phyloP scores from a whole-genome alignment of 2,329 filamentous ascomycete genomes.

The Cercospora sojina region DNA sequence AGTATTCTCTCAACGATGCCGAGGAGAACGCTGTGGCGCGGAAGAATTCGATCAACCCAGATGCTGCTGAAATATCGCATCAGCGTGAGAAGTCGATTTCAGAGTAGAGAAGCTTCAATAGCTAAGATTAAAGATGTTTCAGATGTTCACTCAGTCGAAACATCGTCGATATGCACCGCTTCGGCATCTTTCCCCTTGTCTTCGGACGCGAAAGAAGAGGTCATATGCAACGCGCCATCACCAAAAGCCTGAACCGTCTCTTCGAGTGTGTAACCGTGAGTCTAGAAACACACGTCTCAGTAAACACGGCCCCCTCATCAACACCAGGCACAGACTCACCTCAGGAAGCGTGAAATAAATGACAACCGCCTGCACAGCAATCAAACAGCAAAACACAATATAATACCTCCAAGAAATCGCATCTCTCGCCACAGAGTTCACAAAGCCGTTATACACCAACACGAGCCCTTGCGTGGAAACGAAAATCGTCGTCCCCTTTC shows the following conservation, averaged over 20 bases:
- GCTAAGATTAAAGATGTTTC: not conserved
- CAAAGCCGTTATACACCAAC: not conserved
- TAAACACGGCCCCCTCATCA: no score
- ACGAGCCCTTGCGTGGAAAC: not conserved
- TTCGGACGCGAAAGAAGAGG: no score
- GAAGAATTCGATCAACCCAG: not conserved
- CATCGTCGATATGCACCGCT: not conserved
- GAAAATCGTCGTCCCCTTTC: not conserved
- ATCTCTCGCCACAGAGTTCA: not conserved
- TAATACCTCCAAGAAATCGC: not conserved
- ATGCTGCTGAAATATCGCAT: not conserved
- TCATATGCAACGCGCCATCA: not conserved
- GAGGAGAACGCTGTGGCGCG: conserved; percentile 13
- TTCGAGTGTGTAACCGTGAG: not conserved
- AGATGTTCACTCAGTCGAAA: not conserved
- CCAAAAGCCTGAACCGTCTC: not conserved
- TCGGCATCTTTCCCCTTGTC: not conserved
- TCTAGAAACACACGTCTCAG: not conserved
- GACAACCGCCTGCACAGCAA: not conserved
- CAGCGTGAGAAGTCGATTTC: not conserved
- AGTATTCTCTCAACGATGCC: conserved; percentile 27
- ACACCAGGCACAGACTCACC: not conserved
- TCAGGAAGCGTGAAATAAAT: not conserved
- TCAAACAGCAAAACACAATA: not conserved
- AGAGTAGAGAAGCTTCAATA: not conserved